Conservation (phyloP, 2,329 filamentous ascomycete genomes). For the Diaporthe batatas region DNA sequence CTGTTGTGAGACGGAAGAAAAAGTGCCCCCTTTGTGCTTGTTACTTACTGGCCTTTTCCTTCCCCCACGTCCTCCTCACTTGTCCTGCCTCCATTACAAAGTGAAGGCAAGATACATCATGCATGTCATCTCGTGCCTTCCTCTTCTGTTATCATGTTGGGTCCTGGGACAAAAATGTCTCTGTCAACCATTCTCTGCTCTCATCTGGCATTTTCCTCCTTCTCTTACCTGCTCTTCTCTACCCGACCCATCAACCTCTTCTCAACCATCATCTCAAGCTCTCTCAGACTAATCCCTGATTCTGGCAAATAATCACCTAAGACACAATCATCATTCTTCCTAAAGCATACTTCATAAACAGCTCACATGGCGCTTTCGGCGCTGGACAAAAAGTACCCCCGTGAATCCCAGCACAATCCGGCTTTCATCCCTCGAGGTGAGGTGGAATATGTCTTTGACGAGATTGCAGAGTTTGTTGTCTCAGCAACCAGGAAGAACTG, state of each 20-base stretch:
- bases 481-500: constrained; percentile 20
- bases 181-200: not conserved
- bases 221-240: not conserved
- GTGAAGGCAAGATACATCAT: not conserved
- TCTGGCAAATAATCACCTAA: not conserved
- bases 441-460: constrained; percentile 6
- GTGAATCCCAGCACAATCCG: not conserved
- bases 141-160: not conserved
- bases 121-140: not conserved
- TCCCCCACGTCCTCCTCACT: not conserved
- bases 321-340: not conserved
- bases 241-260: not conserved
- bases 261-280: not conserved
- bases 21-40: not conserved
- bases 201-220: not conserved
- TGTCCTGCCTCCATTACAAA: not conserved
- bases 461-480: constrained; percentile 18
- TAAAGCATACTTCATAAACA: constrained; percentile 1
- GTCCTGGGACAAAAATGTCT: not conserved
- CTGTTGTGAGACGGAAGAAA: not conserved
- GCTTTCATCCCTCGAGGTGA: not conserved
- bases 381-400: constrained; percentile 21
- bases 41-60: not conserved
- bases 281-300: not conserved
- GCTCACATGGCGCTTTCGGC: constrained; percentile 3